These are phyloP conservation scores for Sugiyamaella grinbergsii DNA, from an alignment of 1,139 yeast genomes.

Conservation along the genomic window DNA sequence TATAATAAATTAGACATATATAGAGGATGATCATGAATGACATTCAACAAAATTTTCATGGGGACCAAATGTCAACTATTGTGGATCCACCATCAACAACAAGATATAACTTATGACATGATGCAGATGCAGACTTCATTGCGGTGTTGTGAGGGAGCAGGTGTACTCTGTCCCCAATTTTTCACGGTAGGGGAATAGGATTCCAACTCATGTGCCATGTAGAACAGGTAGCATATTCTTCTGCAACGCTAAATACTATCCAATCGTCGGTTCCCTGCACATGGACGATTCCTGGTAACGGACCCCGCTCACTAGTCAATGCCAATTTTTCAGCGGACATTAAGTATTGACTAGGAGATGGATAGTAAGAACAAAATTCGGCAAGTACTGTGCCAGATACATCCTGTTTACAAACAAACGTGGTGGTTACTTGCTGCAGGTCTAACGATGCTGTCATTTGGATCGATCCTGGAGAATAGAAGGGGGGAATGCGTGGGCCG, in stretches of 20 bases:
- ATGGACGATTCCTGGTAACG: conserved; percentile 51
- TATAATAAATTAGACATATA: conserved; percentile 22
- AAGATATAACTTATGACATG: conserved; percentile 60
- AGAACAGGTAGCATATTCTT: conserved; percentile 56
- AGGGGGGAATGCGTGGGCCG: conserved; percentile 59
- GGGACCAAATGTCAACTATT: conserved; percentile 69
- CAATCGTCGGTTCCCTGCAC: conserved; percentile 50
- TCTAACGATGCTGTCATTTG: conserved; percentile 59
- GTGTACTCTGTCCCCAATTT: conserved; percentile 56
- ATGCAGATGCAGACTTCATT: conserved; percentile 67
- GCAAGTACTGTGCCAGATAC: conserved; percentile 61
- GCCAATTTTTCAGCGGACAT: conserved; percentile 74
- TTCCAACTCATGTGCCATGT: conserved; percentile 51
- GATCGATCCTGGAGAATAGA: conserved; percentile 31
- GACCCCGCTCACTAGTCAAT: conserved; percentile 60
- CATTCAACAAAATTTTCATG: conserved; percentile 58
- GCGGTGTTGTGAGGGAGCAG: conserved; percentile 73
- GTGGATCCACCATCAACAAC: conserved; percentile 51
- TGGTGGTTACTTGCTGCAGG: conserved; percentile 70
- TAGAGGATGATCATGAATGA: neutral
- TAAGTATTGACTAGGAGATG: conserved; percentile 59
- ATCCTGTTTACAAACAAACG: conserved; percentile 50
- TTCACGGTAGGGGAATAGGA: conserved; percentile 47
- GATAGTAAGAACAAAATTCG: conserved; percentile 62
- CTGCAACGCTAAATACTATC: conserved; percentile 54